Evolutionary conservation across 2,329 filamentous ascomycete genomes (phyloP).

Genomic region (Keithomyces neogunnii): DNA sequence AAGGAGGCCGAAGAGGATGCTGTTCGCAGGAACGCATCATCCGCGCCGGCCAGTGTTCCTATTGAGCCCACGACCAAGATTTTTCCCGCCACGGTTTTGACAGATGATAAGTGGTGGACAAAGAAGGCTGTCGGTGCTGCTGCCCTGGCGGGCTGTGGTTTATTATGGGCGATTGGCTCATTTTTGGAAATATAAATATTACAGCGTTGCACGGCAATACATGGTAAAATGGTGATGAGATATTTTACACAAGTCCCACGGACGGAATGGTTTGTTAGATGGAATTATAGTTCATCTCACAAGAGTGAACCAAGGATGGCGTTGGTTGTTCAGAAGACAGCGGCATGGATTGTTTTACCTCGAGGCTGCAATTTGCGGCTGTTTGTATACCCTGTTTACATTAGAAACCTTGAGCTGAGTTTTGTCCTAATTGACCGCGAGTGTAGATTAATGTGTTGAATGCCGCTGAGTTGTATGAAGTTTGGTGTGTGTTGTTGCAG

Average conservation of each 20-base stretch:
- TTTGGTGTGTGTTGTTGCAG: neutral
- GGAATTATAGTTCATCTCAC: neutral
- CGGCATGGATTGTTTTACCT: neutral
- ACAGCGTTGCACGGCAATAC: neutral
- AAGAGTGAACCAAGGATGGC: neutral
- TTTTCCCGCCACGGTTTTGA: slow-evolving; percentile 47
- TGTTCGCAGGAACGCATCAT: slow-evolving; percentile 17
- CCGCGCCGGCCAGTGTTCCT: slow-evolving; percentile 18
- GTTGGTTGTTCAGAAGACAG: neutral
- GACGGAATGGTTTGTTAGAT: no score
- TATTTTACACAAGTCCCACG: no score
- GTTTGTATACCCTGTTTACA: slow-evolving; percentile 1
- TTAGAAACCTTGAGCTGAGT: neutral
- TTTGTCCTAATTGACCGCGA: neutral
- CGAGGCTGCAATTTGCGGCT: neutral
- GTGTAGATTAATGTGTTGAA: no score
- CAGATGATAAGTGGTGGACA: slow-evolving; percentile 57
- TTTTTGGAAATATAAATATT: slow-evolving; percentile 30
- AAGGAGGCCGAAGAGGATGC: slow-evolving; percentile 37
- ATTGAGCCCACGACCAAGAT: slow-evolving; percentile 21
- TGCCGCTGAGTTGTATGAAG: neutral
- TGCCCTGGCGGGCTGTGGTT: slow-evolving; percentile 51
- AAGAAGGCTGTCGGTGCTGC: slow-evolving; percentile 57
- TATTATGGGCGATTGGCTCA: slow-evolving; percentile 50
- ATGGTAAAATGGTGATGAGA: no score